These are phyloP conservation scores for Fistulifera solaris DNA, from an alignment of 108 stramenopile species.

Conservation along the genomic window DNA sequence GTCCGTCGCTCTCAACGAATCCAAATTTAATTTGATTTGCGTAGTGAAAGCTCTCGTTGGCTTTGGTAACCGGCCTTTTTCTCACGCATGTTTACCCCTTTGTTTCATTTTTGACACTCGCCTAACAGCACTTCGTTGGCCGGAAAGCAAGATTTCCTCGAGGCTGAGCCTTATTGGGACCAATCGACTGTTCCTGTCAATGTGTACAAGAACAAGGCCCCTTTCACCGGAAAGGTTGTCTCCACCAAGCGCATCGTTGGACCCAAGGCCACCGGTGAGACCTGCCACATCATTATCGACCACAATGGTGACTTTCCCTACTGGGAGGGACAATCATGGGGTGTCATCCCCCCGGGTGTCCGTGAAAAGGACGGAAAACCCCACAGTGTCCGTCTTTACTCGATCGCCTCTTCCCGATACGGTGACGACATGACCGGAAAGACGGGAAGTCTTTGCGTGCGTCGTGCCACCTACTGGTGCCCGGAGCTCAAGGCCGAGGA, in stretches of 20 bases:
- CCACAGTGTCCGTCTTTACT: constrained; percentile 93
- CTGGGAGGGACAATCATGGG: constrained; percentile 98
- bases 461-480: constrained; percentile 92
- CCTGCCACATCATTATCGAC: constrained; percentile 98
- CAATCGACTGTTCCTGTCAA: constrained; percentile 87
- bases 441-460: constrained; percentile 91
- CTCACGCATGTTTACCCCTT: too few relatives aligned
- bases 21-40: neutral
- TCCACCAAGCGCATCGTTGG: constrained; percentile 96
- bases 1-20: neutral
- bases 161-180: constrained; percentile 92
- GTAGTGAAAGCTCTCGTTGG: too few relatives aligned
- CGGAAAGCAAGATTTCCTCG: constrained; percentile 92
- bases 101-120: neutral
- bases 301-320: constrained; percentile 97
- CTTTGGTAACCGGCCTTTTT: too few relatives aligned
- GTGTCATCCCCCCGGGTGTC: constrained; percentile 90
- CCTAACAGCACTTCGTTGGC: constrained; percentile 26
- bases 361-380: constrained; percentile 95
- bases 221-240: constrained; percentile 93
- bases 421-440: constrained; percentile 97
- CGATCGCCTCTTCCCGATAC: constrained; percentile 95
- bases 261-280: constrained; percentile 92
- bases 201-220: constrained; percentile 95
- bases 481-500: constrained; percentile 93